Base-by-base conservation (phyloP, 1,284 basidiomycete species). In the Pseudozyma thailandica region DNA sequence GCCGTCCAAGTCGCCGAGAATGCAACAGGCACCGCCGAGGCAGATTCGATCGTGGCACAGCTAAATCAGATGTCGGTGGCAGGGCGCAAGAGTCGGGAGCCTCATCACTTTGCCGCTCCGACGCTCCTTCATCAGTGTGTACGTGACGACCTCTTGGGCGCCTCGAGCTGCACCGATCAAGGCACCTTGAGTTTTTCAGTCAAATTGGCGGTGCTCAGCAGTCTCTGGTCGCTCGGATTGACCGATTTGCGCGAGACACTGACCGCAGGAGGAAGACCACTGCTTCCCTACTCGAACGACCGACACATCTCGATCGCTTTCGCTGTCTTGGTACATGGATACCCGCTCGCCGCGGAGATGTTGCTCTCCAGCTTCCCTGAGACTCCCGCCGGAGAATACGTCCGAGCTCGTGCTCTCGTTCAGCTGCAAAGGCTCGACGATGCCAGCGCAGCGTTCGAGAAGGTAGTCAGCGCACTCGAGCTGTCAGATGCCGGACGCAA, bases 61-160 rank as follows among this genome's bases (percentile, higher is more conserved):
- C 64, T 72, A 33, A 66, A 64, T 28, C 63, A 63, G 39, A 63
- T 72, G 64, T 68, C 63, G 45, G 70, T 72, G 6, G 64, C 55
- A 8, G 70, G 70, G 20, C 55, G 70, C 28, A 59, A 60, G 54
- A 65, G 62, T 31, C 69, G 69, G 26, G 57, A 64, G 38, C 68
- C 57, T 13, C 68, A 65, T 37, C 69, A 72, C 25, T 72, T 72
- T 27, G 53, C 49, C 6, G 63, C 63, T 6, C 59, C 63, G 13
- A 72, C 63, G 23, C 52, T 72, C 21, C 59, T 72, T 6, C 70
- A 72, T 28, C 59, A 60, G 25, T 72, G 70, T 42, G 50, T 72
- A 18, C 55, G 59, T 18, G 58, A 68, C 16, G 58, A 60, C 31
- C 43, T 68, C 12, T 47, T 72, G 26, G 52, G 31, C 23, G 31